Conservation (phyloP, 139 green algal species). For the Chlamydomonas sp. region DNA sequence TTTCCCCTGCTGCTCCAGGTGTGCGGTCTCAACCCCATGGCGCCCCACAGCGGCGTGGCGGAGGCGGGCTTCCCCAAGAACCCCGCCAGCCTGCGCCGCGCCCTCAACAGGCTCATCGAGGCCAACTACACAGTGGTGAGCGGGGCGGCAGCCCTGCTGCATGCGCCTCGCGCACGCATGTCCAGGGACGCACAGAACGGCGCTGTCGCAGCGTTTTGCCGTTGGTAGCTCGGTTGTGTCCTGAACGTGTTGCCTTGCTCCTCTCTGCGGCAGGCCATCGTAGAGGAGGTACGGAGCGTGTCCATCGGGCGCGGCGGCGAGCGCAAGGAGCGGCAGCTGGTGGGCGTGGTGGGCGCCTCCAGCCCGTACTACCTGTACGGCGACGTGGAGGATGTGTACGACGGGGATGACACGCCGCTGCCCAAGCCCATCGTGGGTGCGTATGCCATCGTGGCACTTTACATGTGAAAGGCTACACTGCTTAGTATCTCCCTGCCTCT, state of each 20-base stretch:
- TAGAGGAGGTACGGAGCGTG: constrained; percentile 58
- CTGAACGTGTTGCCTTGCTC: neutral
- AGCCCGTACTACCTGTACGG: constrained; percentile 70
- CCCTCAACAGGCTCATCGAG: constrained; percentile 69
- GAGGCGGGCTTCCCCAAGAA: constrained; percentile 78
- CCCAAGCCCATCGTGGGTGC: constrained; percentile 11
- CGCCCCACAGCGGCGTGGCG: constrained; percentile 51
- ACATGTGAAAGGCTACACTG: too few species aligned
- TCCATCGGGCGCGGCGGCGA: constrained; percentile 5
- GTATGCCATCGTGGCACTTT: neutral
- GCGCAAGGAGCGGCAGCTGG: constrained; percentile 74
- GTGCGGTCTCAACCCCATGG: constrained; percentile 86
- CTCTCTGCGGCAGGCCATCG: constrained; percentile 48
- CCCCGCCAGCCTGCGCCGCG: constrained; percentile 66
- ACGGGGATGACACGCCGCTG: constrained; percentile 26
- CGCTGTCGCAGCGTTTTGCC: too few species aligned
- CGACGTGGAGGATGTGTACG: constrained; percentile 50
- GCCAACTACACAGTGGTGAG: constrained; percentile 68
- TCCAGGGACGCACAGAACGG: too few species aligned
- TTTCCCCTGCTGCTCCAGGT: constrained; percentile 1
- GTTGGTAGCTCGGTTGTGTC: too few species aligned
- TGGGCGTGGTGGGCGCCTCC: constrained; percentile 67
- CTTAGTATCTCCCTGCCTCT: too few species aligned
- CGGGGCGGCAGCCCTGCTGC: neutral
- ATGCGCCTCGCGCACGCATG: too few species aligned